A percentile compares a stretch with the other conserved stretches of the same genome.
These are phyloP conservation scores for Exophiala mesophila DNA, from an alignment of 2,329 filamentous ascomycete genomes.

Conservation along the genomic window DNA sequence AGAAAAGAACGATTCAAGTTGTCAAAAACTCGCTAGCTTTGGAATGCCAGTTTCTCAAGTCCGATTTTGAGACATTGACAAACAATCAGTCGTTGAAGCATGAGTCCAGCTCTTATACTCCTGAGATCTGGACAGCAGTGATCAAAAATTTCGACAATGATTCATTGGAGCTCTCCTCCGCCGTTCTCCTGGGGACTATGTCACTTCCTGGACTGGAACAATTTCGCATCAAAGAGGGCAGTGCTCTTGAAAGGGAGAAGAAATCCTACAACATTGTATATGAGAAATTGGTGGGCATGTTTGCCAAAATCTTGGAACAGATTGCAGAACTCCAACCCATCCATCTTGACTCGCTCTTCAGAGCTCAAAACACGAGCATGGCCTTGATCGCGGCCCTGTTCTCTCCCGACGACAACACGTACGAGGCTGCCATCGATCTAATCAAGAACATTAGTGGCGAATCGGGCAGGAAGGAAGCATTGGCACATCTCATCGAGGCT, in stretches of 20 bases:
- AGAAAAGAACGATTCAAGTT: slow-evolving; percentile 56
- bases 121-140: slow-evolving; percentile 73
- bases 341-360: slow-evolving; percentile 66
- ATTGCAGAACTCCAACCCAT: slow-evolving; percentile 69
- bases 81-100: slow-evolving; percentile 58
- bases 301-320: slow-evolving; percentile 71
- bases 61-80: slow-evolving; percentile 64
- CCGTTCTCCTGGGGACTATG: slow-evolving; percentile 65
- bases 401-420: slow-evolving; percentile 72
- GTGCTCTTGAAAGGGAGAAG: slow-evolving; percentile 47
- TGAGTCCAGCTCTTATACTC: slow-evolving; percentile 64
- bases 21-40: slow-evolving; percentile 63
- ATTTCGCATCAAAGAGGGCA: slow-evolving; percentile 49
- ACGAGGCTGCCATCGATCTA: slow-evolving; percentile 73
- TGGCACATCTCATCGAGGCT: slow-evolving; percentile 55
- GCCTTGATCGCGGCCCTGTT: slow-evolving; percentile 75
- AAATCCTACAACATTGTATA: slow-evolving; percentile 75
- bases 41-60: slow-evolving; percentile 65
- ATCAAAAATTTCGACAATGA: slow-evolving; percentile 62
- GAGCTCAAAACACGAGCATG: slow-evolving; percentile 62
- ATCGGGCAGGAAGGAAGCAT: slow-evolving; percentile 55
- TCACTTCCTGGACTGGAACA: slow-evolving; percentile 71
- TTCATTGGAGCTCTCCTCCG: slow-evolving; percentile 67
- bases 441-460: slow-evolving; percentile 77
- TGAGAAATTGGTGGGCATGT: slow-evolving; percentile 54